Percentiles rank a stretch among this genome's conserved stretches.
These are phyloP conservation scores for Pachyrhizus erosus DNA, from an alignment of 306 rosid species.

Conservation along the genomic window DNA sequence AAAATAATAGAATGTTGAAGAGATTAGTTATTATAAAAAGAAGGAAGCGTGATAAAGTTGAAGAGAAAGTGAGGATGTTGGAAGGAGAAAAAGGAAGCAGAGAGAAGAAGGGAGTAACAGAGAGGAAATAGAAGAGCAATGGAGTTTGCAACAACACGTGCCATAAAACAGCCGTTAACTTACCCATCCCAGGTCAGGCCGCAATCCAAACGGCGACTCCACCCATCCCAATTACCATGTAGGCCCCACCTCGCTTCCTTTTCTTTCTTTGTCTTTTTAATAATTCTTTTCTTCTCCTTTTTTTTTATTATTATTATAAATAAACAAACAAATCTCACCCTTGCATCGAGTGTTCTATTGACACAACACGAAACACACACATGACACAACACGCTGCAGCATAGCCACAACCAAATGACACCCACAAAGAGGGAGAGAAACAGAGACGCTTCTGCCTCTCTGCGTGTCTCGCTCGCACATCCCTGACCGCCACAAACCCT, in stretches of 20 bases:
- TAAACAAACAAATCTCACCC: constrained; percentile 22
- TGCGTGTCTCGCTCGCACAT: background rate
- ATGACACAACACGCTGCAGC: constrained; percentile 38
- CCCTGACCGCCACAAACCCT: constrained; percentile 7
- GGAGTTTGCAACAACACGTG: constrained; percentile 48
- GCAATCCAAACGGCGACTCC: constrained; percentile 52
- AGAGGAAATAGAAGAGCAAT: background rate
- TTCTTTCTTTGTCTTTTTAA: background rate
- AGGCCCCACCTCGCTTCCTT: constrained; percentile 31
- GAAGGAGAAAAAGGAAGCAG: no score
- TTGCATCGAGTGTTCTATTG: constrained; percentile 31
- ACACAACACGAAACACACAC: constrained; percentile 29
- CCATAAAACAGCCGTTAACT: constrained; percentile 52
- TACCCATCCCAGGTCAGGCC: constrained; percentile 41
- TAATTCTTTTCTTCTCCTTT: background rate
- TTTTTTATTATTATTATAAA: constrained; percentile 3
- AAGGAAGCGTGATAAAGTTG: no score
- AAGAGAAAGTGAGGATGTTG: no score
- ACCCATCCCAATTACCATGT: constrained; percentile 2
- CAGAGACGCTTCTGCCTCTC: background rate
- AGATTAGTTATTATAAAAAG: no score
- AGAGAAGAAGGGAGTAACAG: background rate
- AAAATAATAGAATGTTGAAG: no score
- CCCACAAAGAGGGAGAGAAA: constrained; percentile 5
- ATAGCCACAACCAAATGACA: constrained; percentile 51